Conservation (phyloP, 2,329 filamentous ascomycete species). For the Calonectria hawksworthii region DNA sequence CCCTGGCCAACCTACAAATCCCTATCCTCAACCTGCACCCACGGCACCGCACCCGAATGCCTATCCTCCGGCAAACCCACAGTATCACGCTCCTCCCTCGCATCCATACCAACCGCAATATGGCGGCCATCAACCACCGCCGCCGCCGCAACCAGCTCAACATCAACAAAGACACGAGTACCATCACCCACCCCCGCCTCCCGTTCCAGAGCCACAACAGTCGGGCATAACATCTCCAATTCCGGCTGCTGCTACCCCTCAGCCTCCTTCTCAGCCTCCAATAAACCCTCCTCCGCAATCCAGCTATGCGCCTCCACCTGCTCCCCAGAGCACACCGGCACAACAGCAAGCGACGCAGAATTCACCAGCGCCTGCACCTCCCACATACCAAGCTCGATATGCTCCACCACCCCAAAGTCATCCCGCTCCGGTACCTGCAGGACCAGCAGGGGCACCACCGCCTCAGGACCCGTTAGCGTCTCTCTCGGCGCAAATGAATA, state of each 20-base stretch:
- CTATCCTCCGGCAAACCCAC: constrained; percentile 16
- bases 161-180: not conserved
- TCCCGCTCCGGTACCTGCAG: not conserved
- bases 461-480: constrained; percentile 23
- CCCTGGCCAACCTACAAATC: not conserved
- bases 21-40: not conserved
- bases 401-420: not conserved
- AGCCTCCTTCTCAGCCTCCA: not conserved
- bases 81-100: constrained; percentile 13
- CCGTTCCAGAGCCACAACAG: constrained; percentile 1
- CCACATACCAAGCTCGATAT: not conserved
- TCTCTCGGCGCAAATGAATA: constrained; percentile 36
- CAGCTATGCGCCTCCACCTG: not conserved
- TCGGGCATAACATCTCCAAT: constrained; percentile 2
- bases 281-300: constrained; percentile 10
- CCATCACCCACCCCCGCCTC: not conserved
- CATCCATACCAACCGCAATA: constrained; percentile 18
- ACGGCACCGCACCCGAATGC: not conserved
- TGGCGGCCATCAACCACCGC: not conserved
- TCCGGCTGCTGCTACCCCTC: not conserved
- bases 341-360: not conserved
- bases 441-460: not conserved
- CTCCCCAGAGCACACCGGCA: not conserved
- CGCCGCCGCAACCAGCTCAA: not conserved
- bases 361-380: not conserved